These are phyloP conservation scores for Telfairia occidentalis DNA, from an alignment of 331 rosid species.

Conservation along the genomic window DNA sequence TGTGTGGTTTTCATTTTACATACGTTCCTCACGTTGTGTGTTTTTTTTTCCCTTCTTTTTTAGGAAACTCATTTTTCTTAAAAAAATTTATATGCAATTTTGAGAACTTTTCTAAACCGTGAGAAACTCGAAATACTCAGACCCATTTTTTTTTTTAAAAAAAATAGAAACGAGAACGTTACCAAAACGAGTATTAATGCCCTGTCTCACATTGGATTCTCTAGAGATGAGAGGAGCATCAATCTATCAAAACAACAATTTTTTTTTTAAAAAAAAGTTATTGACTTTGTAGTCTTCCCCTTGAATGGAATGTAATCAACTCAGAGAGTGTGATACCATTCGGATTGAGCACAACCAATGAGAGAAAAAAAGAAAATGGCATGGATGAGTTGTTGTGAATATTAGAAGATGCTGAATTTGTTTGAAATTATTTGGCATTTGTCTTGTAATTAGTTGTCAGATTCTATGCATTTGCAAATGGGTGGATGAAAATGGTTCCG, in stretches of 20 bases:
- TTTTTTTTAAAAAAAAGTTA: neutral
- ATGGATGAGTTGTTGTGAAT: neutral
- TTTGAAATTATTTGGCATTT: neutral
- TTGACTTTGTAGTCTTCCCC: neutral
- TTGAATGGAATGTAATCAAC: neutral
- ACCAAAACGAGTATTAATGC: neutral
- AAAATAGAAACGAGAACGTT: neutral
- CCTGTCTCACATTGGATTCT: neutral
- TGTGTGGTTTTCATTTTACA: too few relatives aligned
- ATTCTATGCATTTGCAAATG: neutral
- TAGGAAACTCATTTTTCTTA: too few relatives aligned
- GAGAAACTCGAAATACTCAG: neutral
- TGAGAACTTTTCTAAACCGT: neutral
- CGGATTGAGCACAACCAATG: neutral
- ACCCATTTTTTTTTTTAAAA: neutral
- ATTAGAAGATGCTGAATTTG: constrained; percentile 10
- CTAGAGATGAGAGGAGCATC: neutral
- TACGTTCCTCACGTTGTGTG: too few relatives aligned
- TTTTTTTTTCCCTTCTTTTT: too few relatives aligned
- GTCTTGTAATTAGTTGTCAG: constrained; percentile 11
- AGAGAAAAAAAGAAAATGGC: neutral
- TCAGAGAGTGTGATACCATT: neutral
- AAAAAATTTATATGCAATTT: too few relatives aligned
- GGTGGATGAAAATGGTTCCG: neutral
- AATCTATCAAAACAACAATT: neutral